Base-by-base conservation (phyloP, 352 stramenopile genomes). In the Phytophthora boehmeriae region DNA sequence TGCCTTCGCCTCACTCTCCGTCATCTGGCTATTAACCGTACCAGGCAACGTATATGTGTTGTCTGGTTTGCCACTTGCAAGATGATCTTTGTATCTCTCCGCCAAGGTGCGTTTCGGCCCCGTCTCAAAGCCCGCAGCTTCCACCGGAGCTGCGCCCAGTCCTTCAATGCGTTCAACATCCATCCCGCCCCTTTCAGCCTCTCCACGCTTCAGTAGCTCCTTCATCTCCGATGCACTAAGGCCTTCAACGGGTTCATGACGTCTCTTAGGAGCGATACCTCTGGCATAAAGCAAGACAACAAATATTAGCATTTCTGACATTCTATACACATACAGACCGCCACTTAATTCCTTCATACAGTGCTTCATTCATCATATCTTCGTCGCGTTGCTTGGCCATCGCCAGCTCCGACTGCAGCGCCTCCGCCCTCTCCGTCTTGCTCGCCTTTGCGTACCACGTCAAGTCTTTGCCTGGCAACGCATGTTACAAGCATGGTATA, bases 281-380 rank as follows among this genome's bases (percentile, higher is more conserved):
- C 86, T 94, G 50, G 45, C 19, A 32, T 9, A 63, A 30, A 30
- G 3, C 8, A 43, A 46, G 3, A 34, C 30, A 52, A 27, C 4
- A 44, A 23, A 23, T 45, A 32, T 20, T 50, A 55, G 17, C n/a
- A 46, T 11, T 27, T 61, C 35, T 3, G 28, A 61, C 28, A 59
- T 20, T 16, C 34, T 46, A 25, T 39, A 54, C 23, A 19, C 13
- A 13, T 32, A 19, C 13, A 13, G 44, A 48, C 9, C 49, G 11
- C 14, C 2, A 39, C 16, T n/a, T 35, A 43, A 10, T 36, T 10
- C 36, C 16, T 8, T 79, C 85, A 39, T 85, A 93, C 80, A 97
- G 62, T 22, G 89, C 86, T 65, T 96, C 78, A 68, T 97, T 95
- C 75, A 97, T 95, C 35, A 96, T 70, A 27, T 97, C 89, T 55